Conservation (phyloP, 371 early-diverging fungal species). For the Cokeromyces recurvatus region DNA sequence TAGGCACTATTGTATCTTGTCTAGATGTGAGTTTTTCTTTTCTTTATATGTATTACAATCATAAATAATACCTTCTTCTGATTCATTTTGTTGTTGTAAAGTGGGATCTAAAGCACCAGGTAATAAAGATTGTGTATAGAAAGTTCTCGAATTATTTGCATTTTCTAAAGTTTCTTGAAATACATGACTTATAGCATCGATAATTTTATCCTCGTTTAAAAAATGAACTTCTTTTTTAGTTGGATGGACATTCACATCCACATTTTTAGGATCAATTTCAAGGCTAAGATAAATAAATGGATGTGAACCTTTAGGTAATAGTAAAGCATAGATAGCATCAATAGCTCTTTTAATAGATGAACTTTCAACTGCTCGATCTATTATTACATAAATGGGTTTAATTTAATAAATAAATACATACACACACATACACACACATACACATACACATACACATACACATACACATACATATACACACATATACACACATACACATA, state of each 20-base stretch:
- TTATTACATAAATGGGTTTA: neutral
- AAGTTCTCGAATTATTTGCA: constrained; percentile 49
- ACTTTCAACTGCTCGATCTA: constrained; percentile 89
- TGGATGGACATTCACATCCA: constrained; percentile 97
- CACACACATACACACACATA: too few relatives aligned
- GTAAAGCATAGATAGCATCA: constrained; percentile 70
- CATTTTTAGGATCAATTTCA: constrained; percentile 72
- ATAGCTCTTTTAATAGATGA: constrained; percentile 72
- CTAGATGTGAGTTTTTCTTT: neutral
- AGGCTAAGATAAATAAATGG: constrained; percentile 93
- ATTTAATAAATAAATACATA: too few relatives aligned
- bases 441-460: neutral
- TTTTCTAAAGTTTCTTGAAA: constrained; percentile 53
- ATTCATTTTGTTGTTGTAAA: neutral
- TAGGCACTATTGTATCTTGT: too few relatives aligned
- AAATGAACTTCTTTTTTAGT: constrained; percentile 65
- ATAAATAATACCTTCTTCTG: neutral
- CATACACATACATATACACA: neutral
- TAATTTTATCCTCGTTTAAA: constrained; percentile 82
- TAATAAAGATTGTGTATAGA: constrained; percentile 45
- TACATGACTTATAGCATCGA: constrained; percentile 58
- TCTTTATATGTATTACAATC: neutral
- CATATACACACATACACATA: constrained; percentile 34
- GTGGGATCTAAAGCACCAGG: constrained; percentile 22
- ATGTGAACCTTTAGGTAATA: constrained; percentile 82